Evolutionary conservation across 1,284 basidiomycete species (phyloP).

Genomic region (Apiotrichum akiyoshidainum): DNA sequence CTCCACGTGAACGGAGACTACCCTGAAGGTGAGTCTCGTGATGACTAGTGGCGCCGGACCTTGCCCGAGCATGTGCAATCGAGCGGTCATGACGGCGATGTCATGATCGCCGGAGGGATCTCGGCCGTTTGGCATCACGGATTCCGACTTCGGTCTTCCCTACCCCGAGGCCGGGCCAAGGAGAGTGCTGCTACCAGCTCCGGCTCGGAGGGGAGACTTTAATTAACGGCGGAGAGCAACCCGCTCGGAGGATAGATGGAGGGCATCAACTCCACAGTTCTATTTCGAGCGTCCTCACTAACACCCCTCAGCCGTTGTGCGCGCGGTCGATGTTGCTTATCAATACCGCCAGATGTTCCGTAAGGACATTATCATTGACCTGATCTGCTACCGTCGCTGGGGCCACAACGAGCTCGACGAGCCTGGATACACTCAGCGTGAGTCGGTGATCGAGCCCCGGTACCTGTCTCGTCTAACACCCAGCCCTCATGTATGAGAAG

Average conservation of each 20-base stretch:
- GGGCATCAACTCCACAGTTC: not conserved
- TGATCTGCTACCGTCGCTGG: constrained; percentile 77
- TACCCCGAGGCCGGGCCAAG: no score
- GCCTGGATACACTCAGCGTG: constrained; percentile 78
- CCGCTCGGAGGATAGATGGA: no score
- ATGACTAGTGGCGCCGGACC: no score
- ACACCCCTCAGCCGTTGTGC: constrained; percentile 61
- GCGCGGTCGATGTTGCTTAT: constrained; percentile 74
- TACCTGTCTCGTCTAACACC: constrained; percentile 11
- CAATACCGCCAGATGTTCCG: constrained; percentile 78
- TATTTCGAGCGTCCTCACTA: not conserved
- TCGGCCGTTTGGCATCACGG: not conserved
- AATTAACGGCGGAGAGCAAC: no score
- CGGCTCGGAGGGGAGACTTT: no score
- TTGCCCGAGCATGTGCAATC: not conserved
- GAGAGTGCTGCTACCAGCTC: no score
- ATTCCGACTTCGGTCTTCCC: no score
- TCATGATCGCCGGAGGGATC: not conserved
- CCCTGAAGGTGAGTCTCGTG: constrained; percentile 64
- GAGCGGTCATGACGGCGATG: no score
- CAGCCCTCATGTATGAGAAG: constrained; percentile 75
- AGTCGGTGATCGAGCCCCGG: constrained; percentile 1
- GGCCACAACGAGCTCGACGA: constrained; percentile 89
- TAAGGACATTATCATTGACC: constrained; percentile 81
- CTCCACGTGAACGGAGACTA: constrained; percentile 89